A percentile compares a stretch with the other conserved stretches of the same genome.
These are phyloP conservation scores for Calocybe gangraenosa DNA, from an alignment of 768 basidiomycete genomes.

Conservation along the genomic window DNA sequence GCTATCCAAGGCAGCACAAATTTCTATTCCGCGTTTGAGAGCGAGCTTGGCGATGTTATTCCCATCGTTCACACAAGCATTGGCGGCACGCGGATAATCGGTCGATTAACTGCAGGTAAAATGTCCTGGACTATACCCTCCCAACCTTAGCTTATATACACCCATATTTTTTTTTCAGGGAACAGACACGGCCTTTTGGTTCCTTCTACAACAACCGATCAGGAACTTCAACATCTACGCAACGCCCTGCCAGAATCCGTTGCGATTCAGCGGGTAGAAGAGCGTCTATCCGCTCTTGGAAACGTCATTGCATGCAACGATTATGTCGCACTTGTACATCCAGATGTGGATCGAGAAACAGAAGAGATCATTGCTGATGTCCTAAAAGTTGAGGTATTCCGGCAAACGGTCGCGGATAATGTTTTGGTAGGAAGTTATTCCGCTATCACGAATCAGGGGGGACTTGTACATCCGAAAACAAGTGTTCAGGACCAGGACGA, in stretches of 20 bases:
- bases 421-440: slow-evolving; percentile 97
- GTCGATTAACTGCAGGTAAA: slow-evolving; percentile 86
- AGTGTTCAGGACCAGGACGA: slow-evolving; percentile 98
- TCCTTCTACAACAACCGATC: slow-evolving; percentile 93
- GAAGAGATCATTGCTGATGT: slow-evolving; percentile 99
- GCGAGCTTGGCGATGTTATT: slow-evolving; percentile 87
- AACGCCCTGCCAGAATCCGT: slow-evolving; percentile 93
- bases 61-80: slow-evolving; percentile 97
- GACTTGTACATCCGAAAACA: slow-evolving; percentile 96
- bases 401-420: slow-evolving; percentile 95
- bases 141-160: background rate
- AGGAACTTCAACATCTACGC: slow-evolving; percentile 95
- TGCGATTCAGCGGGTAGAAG: slow-evolving; percentile 93
- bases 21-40: slow-evolving; percentile 97
- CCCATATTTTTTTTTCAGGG: slow-evolving; percentile 40
- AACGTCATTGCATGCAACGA: slow-evolving; percentile 99
- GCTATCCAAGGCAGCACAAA: slow-evolving; percentile 94
- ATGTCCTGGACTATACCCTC: background rate
- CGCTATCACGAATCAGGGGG: slow-evolving; percentile 94
- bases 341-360: slow-evolving; percentile 96
- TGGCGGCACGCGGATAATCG: slow-evolving; percentile 90
- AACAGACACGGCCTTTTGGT: slow-evolving; percentile 98
- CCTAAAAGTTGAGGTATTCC: slow-evolving; percentile 97
- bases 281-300: slow-evolving; percentile 93
- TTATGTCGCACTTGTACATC: slow-evolving; percentile 97